Percentiles rank a stretch among this genome's conserved stretches.
Conservation (phyloP, 2,329 filamentous ascomycete genomes). For the Fusarium chaquense region DNA sequence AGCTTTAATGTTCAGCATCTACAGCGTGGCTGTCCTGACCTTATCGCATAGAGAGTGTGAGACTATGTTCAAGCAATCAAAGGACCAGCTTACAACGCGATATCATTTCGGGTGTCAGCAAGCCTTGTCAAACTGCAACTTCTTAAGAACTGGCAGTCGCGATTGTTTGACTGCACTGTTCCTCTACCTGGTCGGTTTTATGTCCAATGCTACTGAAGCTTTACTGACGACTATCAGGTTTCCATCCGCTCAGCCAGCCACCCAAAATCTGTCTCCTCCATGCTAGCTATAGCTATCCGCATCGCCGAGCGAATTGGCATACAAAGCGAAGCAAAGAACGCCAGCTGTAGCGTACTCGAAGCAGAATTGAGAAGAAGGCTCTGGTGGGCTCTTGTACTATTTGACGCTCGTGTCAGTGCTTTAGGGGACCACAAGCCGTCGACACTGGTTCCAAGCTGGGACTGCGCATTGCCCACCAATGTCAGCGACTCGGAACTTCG, state of each 20-base stretch:
- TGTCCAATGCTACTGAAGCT: not conserved
- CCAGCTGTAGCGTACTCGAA: slow-evolving; percentile 56
- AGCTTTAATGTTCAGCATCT: slow-evolving; percentile 69
- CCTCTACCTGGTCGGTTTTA: slow-evolving; percentile 64
- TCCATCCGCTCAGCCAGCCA: slow-evolving; percentile 58
- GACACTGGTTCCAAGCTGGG: slow-evolving; percentile 53
- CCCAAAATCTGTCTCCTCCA: slow-evolving; percentile 63
- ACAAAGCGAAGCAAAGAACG: slow-evolving; percentile 58
- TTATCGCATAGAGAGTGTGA: slow-evolving; percentile 59
- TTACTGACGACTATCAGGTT: slow-evolving; percentile 54
- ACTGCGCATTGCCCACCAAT: slow-evolving; percentile 59
- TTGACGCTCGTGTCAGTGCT: slow-evolving; percentile 69
- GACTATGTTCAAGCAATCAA: slow-evolving; percentile 55
- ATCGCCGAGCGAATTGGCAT: slow-evolving; percentile 69
- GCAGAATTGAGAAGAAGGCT: slow-evolving; percentile 70
- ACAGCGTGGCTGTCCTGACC: slow-evolving; percentile 58
- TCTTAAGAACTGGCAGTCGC: slow-evolving; percentile 63
- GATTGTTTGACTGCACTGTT: slow-evolving; percentile 68
- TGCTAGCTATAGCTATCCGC: slow-evolving; percentile 66
- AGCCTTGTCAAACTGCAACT: slow-evolving; percentile 63
- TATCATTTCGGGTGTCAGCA: slow-evolving; percentile 65
- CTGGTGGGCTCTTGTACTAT: slow-evolving; percentile 71
- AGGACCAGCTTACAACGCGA: slow-evolving; percentile 55
- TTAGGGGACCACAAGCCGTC: slow-evolving; percentile 55
- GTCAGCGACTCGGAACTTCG: slow-evolving; percentile 61